Evolutionary conservation across 331 rosid genomes (phyloP), one percentile per base, ranked within the genome.

Genomic region (Quercus lobata): DNA sequence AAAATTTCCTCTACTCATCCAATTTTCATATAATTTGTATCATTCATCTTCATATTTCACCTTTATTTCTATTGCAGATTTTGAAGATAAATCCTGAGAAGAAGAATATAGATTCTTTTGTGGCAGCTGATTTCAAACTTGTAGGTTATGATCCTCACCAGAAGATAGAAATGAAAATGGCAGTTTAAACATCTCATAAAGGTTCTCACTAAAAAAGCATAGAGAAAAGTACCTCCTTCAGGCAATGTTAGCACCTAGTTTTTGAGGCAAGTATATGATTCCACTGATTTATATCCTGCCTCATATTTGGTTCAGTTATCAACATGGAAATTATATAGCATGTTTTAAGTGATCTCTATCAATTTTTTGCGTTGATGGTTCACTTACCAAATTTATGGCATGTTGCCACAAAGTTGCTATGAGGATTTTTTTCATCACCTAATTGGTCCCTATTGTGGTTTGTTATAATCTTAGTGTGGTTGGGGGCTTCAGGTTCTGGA

Each of bases 131-230:
- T 89, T 90, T 96, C 77, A 81, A 87, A 35, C 98, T 96, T 80
- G 54, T 81, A 17, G 97, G 98, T 80, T 96, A 96, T 70, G 92
- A 96, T 81, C 99, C 99, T 84, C 97, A 88, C 88, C 91, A 87
- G 93, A 96, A 93, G 91, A 91, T 96, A 87, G 90, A 88, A 74
- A 93, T 96, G 99, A 93, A 90, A 90, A 96, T 96, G 97, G 93
- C 99, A 21, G 92, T 96, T 70, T 96, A 91, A 88, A 80, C 76
- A 84, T 78, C 78, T 78, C 35, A 72, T 74, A 71, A 68, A 78
- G 61, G 52, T 82, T 79, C 74, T 35, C 71, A 58, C 69, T 46
- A 30, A 71, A 69, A 63, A 77, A 63, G 76, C 56, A 29, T 75
- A 77, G 61, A 57, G 72, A 49, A 49, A 49, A 62, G 37, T 46